phyloP scores from a whole-genome alignment of 805 yeast species.

The Lachancea kluyveri region DNA sequence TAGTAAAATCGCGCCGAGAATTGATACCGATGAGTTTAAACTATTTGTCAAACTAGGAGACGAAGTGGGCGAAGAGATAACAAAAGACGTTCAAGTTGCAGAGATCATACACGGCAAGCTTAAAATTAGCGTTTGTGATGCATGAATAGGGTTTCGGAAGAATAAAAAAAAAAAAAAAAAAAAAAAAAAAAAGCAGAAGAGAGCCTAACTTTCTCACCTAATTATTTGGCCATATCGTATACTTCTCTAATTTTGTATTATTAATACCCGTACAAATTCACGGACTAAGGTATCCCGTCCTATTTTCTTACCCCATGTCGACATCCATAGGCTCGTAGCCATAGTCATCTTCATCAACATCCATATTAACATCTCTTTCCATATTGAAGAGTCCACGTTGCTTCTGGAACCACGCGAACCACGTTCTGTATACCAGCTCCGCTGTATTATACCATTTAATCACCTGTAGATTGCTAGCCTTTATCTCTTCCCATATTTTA shows the following conservation, averaged over 20 bases:
- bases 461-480: conserved; percentile 23
- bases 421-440: conserved; percentile 16
- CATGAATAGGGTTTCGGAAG: conserved; percentile 12
- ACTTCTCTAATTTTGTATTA: neutral
- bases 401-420: conserved; percentile 29
- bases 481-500: conserved; percentile 20
- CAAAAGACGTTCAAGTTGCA: conserved; percentile 29
- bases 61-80: conserved; percentile 30
- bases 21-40: conserved; percentile 35
- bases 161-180: neutral
- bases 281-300: conserved; percentile 4
- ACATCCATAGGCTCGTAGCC: conserved; percentile 7
- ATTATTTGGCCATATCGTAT: neutral
- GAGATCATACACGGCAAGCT: conserved; percentile 31
- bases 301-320: conserved; percentile 6
- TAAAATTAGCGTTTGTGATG: conserved; percentile 34
- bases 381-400: conserved; percentile 13
- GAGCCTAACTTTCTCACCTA: neutral
- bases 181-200: neutral
- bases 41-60: conserved; percentile 31
- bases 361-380: conserved; percentile 10
- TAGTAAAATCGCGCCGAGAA: conserved; percentile 45
- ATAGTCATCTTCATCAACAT: conserved; percentile 7
- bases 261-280: conserved; percentile 4
- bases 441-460: conserved; percentile 24